Base-by-base conservation (phyloP, 768 basidiomycete genomes). In the Infundibulicybe gibba region DNA sequence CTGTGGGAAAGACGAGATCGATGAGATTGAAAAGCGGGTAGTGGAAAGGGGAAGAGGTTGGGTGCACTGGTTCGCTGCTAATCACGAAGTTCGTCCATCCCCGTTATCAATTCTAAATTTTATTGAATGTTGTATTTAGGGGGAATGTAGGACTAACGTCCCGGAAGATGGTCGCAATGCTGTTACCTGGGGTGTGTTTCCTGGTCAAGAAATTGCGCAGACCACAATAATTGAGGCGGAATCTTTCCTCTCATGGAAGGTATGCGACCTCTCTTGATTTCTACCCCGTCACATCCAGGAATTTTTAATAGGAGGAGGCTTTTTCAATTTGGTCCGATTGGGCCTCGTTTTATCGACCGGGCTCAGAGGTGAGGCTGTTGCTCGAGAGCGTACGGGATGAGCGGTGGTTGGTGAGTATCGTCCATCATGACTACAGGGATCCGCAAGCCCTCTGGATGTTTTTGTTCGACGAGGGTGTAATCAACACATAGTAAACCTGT, bases 111-210 rank as follows among this genome's bases (percentile, higher is more conserved):
- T 31, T 13, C 43, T 41, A 16, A 15, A 32, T 38, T 39, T 8
- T 13, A 30, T 41, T 32, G 35, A 21, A 13, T 46, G 5, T 40
- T n/a, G 11, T 41, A 47, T 3, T 37, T 42, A 92, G 87, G 94
- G 90, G 20, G 87, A 91, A 41, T 83, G 76, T 50, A 70, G 74
- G 53, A 92, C 82, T 11, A 98, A 97, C 61, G 80, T 95, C 17
- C 72, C 79, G 1, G 81, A 85, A 40, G 82, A 79, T 31, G 87
- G 81, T 12, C 80, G 90, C 47, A 97, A 97, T 63, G 94, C 94
- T 0, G 97, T 99, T 6, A 99, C 97, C 1, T 99, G 97, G 97
- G 97, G 94, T 47, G 86, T 98, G 5, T 99, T 99, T 64, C 91
- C 94, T 0, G 97, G 92, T 0, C 90, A 97, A 61, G 97, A 99